Evolutionary conservation across 768 basidiomycete genomes (phyloP).

Genomic region (Pulveroboletus ravenelii): DNA sequence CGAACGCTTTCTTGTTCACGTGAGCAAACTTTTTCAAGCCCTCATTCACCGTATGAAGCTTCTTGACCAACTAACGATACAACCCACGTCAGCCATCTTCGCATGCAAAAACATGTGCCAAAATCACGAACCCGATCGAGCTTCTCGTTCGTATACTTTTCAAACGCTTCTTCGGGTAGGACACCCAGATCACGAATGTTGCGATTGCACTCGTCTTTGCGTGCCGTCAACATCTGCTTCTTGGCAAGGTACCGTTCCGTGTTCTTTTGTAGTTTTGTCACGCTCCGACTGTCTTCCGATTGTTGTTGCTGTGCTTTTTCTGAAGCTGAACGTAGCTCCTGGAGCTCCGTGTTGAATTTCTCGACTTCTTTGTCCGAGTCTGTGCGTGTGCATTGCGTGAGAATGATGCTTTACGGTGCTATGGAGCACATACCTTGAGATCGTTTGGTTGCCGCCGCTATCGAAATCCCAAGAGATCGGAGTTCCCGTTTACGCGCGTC

Average conservation of each 20-base stretch:
- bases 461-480: conserved; percentile 56
- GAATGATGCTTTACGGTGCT: background rate
- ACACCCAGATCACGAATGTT: conserved; percentile 96
- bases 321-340: conserved; percentile 58
- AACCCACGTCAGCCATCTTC: conserved; percentile 1
- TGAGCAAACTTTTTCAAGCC: conserved; percentile 94
- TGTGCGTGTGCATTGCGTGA: conserved; percentile 22
- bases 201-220: conserved; percentile 92
- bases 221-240: conserved; percentile 72
- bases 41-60: conserved; percentile 89
- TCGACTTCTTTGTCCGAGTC: conserved; percentile 75
- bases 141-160: conserved; percentile 86
- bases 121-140: conserved; percentile 71
- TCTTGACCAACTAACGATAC: conserved; percentile 73
- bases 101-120: background rate
- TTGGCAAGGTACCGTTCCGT: conserved; percentile 94
- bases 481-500: conserved; percentile 69
- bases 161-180: conserved; percentile 93
- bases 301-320: conserved; percentile 82
- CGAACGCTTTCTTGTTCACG: conserved; percentile 99
- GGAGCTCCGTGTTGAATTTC: conserved; percentile 53
- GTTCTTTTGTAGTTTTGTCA: conserved; percentile 91
- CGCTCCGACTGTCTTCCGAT: conserved; percentile 77
- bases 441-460: conserved; percentile 58
- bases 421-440: conserved; percentile 45